Conservation (phyloP, 805 yeast species). For the Pichia deserticola region DNA sequence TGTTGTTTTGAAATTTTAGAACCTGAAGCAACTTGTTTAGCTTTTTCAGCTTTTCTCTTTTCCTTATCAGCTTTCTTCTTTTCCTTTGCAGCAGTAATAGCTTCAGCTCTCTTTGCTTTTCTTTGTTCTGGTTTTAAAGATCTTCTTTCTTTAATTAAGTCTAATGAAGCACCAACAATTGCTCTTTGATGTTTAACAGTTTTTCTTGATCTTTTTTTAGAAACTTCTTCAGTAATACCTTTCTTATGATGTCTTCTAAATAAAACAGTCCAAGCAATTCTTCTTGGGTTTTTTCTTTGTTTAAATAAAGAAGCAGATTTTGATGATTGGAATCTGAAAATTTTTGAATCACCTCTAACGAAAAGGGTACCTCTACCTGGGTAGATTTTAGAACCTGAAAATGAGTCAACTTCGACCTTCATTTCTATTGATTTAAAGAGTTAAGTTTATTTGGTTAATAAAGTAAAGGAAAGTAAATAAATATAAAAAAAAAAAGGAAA, state of each 20-base stretch:
- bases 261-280: constrained; percentile 98
- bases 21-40: constrained; percentile 69
- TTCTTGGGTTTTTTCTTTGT: constrained; percentile 99
- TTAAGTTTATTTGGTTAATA: constrained; percentile 1
- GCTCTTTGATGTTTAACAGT: constrained; percentile 98
- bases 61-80: constrained; percentile 88
- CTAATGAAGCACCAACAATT: constrained; percentile 98
- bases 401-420: constrained; percentile 99
- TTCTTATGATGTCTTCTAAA: constrained; percentile 99
- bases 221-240: constrained; percentile 97
- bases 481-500: too few relatives aligned
- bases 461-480: too few relatives aligned
- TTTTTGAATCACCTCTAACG: constrained; percentile 99
- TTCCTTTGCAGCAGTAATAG: constrained; percentile 76
- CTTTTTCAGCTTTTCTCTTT: constrained; percentile 91
- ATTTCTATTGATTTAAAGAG: constrained; percentile 29
- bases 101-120: constrained; percentile 94
- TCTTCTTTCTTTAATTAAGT: constrained; percentile 97
- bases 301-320: constrained; percentile 96
- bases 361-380: constrained; percentile 99
- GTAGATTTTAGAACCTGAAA: constrained; percentile 99
- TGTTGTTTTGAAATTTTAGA: constrained; percentile 90
- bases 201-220: constrained; percentile 97
- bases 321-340: constrained; percentile 98
- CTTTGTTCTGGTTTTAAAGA: constrained; percentile 92